These are phyloP conservation scores for Trypanosoma boissoni DNA, from an alignment of 208 protist species.

Conservation along the genomic window DNA sequence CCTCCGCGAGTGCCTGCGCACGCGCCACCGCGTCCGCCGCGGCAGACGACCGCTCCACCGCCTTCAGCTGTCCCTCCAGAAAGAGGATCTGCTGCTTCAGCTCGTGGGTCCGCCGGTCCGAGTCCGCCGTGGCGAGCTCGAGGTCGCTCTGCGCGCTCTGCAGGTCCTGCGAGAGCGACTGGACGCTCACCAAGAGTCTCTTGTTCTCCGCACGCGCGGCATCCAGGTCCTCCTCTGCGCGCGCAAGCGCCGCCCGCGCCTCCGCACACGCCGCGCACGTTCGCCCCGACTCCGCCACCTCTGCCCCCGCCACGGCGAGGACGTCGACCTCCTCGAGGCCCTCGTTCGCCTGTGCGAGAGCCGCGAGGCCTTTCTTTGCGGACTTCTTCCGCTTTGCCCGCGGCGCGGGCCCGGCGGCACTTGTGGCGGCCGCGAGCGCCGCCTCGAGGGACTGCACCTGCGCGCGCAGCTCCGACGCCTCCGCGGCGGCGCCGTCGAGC, in stretches of 20 bases:
- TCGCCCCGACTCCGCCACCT: background rate
- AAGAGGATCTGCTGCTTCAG: slow-evolving; percentile 34
- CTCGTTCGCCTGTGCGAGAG: slow-evolving; percentile 13
- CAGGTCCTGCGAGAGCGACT: slow-evolving; percentile 40
- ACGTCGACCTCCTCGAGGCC: slow-evolving; percentile 14
- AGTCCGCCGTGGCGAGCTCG: slow-evolving; percentile 27
- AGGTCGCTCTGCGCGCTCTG: slow-evolving; percentile 40
- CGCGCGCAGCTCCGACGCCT: slow-evolving; percentile 34
- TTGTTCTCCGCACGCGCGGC: slow-evolving; percentile 50
- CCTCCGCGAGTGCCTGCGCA: slow-evolving; percentile 32
- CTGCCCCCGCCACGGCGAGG: background rate
- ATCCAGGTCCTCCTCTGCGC: slow-evolving; percentile 35
- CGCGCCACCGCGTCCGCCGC: slow-evolving; percentile 20
- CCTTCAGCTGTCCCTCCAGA: slow-evolving; percentile 12
- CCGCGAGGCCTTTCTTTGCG: slow-evolving; percentile 16
- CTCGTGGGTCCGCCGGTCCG: slow-evolving; percentile 34
- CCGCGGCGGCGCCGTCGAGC: slow-evolving; percentile 21
- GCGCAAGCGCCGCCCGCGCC: background rate
- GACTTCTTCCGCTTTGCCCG: slow-evolving; percentile 17
- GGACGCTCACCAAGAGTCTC: slow-evolving; percentile 49
- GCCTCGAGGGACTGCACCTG: slow-evolving; percentile 41
- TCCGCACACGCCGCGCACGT: background rate
- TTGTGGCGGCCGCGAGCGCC: slow-evolving; percentile 37
- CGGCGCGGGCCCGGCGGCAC: slow-evolving; percentile 18
- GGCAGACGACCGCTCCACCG: background rate